A percentile compares a stretch with the other conserved stretches of the same genome.
Evolutionary conservation across 768 basidiomycete genomes (phyloP).

Genomic region (Pleurotus eryngii): DNA sequence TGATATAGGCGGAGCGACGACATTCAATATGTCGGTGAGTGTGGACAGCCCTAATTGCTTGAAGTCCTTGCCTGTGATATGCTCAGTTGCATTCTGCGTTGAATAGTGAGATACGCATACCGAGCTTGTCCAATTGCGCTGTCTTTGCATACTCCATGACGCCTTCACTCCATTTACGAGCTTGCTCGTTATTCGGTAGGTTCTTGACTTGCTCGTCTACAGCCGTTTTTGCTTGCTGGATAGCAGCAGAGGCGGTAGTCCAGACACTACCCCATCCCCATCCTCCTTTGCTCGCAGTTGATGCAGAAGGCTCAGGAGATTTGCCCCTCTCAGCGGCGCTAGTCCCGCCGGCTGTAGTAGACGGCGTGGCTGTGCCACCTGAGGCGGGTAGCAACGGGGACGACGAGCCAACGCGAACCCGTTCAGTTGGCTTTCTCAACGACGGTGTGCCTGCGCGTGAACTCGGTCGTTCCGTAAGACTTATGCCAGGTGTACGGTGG

Average conservation of each 20-base stretch:
- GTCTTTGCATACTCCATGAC: conserved; percentile 85
- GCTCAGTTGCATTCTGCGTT: not conserved
- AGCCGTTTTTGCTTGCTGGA: conserved; percentile 82
- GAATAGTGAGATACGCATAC: conserved; percentile 39
- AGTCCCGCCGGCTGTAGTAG: conserved; percentile 13
- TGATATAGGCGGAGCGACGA: conserved; percentile 96
- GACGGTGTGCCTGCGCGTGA: conserved; percentile 71
- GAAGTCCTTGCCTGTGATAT: conserved; percentile 75
- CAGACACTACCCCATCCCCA: conserved; percentile 93
- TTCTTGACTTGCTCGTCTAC: conserved; percentile 94
- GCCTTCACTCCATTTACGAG: conserved; percentile 84
- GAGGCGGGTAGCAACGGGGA: not conserved
- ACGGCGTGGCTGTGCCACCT: not conserved
- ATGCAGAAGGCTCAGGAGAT: conserved; percentile 18
- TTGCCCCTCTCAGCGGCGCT: conserved; percentile 20
- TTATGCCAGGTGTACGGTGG: conserved; percentile 44
- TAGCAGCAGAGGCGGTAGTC: conserved; percentile 79
- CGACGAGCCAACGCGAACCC: conserved; percentile 35
- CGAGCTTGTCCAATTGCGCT: conserved; percentile 86
- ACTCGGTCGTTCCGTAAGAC: conserved; percentile 47
- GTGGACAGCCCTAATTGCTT: conserved; percentile 86
- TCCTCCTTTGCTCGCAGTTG: conserved; percentile 25
- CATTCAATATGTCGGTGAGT: conserved; percentile 88
- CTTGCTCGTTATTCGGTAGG: conserved; percentile 81
- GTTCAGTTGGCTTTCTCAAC: conserved; percentile 72